Conservation (phyloP, 2,329 filamentous ascomycete genomes). For the Exophiala xenobiotica region DNA sequence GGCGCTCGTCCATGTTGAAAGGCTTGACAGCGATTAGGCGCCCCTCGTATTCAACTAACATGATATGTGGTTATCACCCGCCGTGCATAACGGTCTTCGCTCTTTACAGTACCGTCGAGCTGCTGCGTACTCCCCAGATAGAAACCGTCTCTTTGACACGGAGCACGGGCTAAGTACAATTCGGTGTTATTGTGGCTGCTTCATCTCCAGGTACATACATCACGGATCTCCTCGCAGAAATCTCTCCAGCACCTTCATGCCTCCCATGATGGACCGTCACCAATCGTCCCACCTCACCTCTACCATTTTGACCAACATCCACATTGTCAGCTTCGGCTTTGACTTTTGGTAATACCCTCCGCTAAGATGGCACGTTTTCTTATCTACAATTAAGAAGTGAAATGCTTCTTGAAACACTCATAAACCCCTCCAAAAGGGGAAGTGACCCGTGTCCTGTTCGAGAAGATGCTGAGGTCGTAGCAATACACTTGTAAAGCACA, state of each 20-base stretch:
- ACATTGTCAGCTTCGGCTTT: background rate
- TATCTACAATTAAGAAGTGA: background rate
- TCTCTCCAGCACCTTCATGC: background rate
- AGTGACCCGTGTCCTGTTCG: background rate
- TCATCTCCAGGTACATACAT: background rate
- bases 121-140: no score
- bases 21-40: no score
- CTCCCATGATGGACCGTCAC: background rate
- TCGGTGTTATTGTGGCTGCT: background rate
- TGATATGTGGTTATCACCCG: no score
- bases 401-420: background rate
- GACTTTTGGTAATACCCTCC: background rate
- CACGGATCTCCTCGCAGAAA: background rate
- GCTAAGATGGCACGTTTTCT: background rate
- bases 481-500: background rate
- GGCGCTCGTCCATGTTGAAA: no score
- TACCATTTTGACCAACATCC: background rate
- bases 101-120: no score
- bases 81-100: no score
- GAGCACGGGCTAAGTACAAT: background rate
- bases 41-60: no score
- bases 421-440: background rate
- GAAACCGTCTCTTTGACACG: no score
- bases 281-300: background rate
- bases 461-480: background rate